Evolutionary conservation across 1,139 yeast genomes (phyloP).

Genomic region (Candida sanyaensis): DNA sequence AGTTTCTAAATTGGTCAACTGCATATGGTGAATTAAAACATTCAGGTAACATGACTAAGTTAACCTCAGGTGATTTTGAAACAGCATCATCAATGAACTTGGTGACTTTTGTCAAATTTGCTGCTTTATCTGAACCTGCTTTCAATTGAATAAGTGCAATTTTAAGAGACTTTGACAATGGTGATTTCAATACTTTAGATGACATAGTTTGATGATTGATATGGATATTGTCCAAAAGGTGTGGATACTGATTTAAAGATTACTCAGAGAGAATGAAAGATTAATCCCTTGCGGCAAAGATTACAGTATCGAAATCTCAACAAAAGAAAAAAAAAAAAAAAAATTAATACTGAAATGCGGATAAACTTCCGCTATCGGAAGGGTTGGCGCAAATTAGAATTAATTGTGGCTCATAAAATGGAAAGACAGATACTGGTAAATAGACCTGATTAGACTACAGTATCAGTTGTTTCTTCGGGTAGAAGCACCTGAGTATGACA

Average conservation of each 20-base stretch:
- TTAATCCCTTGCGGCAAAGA: not conserved
- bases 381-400: not conserved
- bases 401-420: too few species aligned
- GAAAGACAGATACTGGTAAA: too few species aligned
- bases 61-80: conserved; percentile 47
- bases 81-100: conserved; percentile 53
- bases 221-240: too few species aligned
- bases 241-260: too few species aligned
- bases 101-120: conserved; percentile 57
- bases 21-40: conserved; percentile 97
- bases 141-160: conserved; percentile 79
- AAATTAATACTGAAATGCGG: too few species aligned
- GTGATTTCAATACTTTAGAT: conserved; percentile 30
- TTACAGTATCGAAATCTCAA: too few species aligned
- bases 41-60: conserved; percentile 78
- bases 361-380: too few species aligned
- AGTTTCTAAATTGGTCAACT: conserved; percentile 79
- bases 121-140: conserved; percentile 66
- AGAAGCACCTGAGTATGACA: too few species aligned
- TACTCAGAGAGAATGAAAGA: too few species aligned
- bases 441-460: too few species aligned
- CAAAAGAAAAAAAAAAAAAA: too few species aligned
- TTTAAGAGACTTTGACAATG: conserved; percentile 40
- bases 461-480: too few species aligned
- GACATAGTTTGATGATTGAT: conserved; percentile 5